These are phyloP conservation scores for Aristolochia contorta DNA, from an alignment of 164 flowering plant species.

Conservation along the genomic window DNA sequence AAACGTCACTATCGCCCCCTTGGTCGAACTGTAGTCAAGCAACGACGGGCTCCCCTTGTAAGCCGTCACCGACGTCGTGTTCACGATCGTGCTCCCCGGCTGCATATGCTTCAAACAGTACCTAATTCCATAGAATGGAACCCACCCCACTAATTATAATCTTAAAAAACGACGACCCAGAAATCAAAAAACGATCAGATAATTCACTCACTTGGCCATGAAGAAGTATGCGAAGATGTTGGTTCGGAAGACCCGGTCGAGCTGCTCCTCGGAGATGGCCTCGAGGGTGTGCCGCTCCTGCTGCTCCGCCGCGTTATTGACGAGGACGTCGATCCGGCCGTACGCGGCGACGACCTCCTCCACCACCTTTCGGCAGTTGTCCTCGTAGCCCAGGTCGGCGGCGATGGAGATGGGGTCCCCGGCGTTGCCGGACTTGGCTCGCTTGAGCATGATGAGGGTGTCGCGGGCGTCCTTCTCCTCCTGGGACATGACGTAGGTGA, in stretches of 20 bases:
- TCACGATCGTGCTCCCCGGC: constrained; percentile 59
- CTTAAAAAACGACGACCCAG: background rate
- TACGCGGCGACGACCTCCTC: constrained; percentile 43
- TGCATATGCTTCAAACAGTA: constrained; percentile 69
- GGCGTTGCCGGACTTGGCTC: constrained; percentile 29
- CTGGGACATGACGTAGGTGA: constrained; percentile 57
- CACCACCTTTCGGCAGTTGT: constrained; percentile 49
- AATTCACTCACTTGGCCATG: constrained; percentile 23
- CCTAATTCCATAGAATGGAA: too few relatives aligned
- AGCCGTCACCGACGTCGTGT: constrained; percentile 60
- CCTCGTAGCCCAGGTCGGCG: constrained; percentile 51
- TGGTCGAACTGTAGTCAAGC: constrained; percentile 67
- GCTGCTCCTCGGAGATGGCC: constrained; percentile 37
- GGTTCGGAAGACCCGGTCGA: constrained; percentile 53
- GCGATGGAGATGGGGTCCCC: constrained; percentile 48
- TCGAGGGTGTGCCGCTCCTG: constrained; percentile 27
- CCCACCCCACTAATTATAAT: too few relatives aligned
- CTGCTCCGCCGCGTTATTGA: constrained; percentile 61
- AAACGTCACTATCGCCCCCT: constrained; percentile 69
- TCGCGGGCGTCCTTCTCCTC: constrained; percentile 75
- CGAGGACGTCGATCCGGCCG: constrained; percentile 49
- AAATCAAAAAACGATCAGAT: background rate
- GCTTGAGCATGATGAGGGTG: constrained; percentile 34
- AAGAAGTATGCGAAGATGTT: constrained; percentile 50
- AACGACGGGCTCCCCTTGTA: constrained; percentile 47